Conservation (phyloP, 257 asterid species). For the Solanum ossicruentum region DNA sequence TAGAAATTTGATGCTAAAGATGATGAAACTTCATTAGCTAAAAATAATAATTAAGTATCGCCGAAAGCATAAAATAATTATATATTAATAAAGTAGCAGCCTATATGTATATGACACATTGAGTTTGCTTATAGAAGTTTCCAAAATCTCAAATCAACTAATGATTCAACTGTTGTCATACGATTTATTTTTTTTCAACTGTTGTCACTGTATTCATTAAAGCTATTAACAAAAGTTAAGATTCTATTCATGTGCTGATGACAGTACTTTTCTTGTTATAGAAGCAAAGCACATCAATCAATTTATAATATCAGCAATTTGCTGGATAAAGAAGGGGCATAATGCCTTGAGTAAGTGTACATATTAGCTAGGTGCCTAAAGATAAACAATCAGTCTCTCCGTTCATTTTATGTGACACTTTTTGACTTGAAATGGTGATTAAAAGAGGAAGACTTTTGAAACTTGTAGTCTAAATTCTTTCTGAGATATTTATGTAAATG, state of each 20-base stretch:
- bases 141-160: neutral
- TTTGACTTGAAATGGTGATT: no score
- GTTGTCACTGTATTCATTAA: neutral
- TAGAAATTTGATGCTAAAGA: neutral
- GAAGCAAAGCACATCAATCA: neutral
- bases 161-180: neutral
- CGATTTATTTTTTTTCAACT: neutral
- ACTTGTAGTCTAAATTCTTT: no score
- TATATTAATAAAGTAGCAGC: neutral
- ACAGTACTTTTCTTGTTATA: neutral
- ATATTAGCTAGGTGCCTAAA: neutral
- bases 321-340: neutral
- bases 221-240: neutral
- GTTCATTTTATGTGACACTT: no score
- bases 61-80: neutral
- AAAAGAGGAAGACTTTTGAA: no score
- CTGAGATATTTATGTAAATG: no score
- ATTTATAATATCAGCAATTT: neutral
- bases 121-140: neutral
- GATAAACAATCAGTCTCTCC: neutral
- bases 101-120: neutral
- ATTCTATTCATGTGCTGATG: neutral
- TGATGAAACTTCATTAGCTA: neutral
- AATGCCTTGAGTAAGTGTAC: neutral
- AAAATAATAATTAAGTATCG: neutral